Evolutionary conservation across 257 asterid genomes (phyloP), one percentile per base, ranked within the genome.

Genomic region (Haberlea rhodopensis): DNA sequence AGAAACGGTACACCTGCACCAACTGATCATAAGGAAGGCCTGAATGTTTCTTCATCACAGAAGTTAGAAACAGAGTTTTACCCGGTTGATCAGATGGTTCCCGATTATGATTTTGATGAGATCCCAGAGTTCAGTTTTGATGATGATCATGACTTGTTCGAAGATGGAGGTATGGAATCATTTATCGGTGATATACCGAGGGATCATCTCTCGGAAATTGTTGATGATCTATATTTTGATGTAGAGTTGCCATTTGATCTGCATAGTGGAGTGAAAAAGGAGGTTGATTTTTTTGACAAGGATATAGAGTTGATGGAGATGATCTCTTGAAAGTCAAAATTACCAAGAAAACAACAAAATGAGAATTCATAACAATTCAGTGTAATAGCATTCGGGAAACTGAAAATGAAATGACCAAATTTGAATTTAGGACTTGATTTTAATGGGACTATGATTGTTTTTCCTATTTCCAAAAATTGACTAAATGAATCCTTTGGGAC

Each of bases 171-270:
- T 64, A 69, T 78, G 68, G 78, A 73, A 6, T 59, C 69, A 3
- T 72, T 69, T 56, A 49, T 78, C 74, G 76, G 75, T 27, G 81
- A 63, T 74, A 27, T 71, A 19, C 46, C 34, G 3, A 23, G 57
- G 0, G 67, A 53, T 16, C 54, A 61, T 29, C 65, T 63, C 4
- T 10, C 65, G 28, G 77, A 61, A 29, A 67, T 72, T 27, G 74
- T 28, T 6, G 62, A 57, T 13, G 69, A 59, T 37, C 18, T 62
- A 3, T 69, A 68, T 9, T 75, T 64, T 55, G 81, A 66, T 19
- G 68, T 57, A 3, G 82, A 67, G 68, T 53, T 69, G 71, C 74
- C 76, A 37, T 74, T 68, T 68, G 84, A 73, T 15, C 62, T 71
- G 69, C 74, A 43, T 28, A 60, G 64, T 62, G 78, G 60, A 74